These are phyloP conservation scores for Sporothrix globosa DNA, from an alignment of 2,329 filamentous ascomycete species.

Conservation along the genomic window DNA sequence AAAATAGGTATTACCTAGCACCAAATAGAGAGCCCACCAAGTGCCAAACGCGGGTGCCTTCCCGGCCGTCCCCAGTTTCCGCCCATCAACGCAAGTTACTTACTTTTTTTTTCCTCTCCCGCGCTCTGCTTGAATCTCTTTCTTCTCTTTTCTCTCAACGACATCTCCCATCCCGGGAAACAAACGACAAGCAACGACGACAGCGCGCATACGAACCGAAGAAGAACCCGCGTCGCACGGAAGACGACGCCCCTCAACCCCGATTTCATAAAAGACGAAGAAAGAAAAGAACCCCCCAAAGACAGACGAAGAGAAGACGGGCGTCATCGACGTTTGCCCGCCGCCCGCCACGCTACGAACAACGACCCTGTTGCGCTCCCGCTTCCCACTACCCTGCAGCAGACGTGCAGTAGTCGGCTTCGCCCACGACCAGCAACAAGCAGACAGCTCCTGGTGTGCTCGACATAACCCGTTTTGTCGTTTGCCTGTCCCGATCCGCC, in stretches of 20 bases:
- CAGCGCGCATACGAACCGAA: constrained; percentile 17
- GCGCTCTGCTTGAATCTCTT: constrained; percentile 23
- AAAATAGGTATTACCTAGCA: background rate
- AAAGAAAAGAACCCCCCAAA: background rate
- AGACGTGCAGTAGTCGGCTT: constrained; percentile 13
- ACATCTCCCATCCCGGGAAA: constrained; percentile 26
- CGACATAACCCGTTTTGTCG: constrained; percentile 9
- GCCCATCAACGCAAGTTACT: constrained; percentile 18
- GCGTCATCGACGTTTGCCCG: constrained; percentile 19
- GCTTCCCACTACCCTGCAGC: constrained; percentile 22
- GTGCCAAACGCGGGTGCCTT: constrained; percentile 29
- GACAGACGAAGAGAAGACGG: constrained; percentile 24
- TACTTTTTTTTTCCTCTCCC: constrained; percentile 11
- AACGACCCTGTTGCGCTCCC: background rate
- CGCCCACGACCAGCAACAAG: background rate
- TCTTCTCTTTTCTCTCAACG: constrained; percentile 8
- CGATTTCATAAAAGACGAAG: background rate
- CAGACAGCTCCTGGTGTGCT: constrained; percentile 24
- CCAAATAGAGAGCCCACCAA: constrained; percentile 17
- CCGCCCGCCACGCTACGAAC: background rate
- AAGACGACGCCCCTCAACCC: constrained; percentile 9
- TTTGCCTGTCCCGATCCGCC: constrained; percentile 12
- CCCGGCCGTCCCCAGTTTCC: constrained; percentile 31
- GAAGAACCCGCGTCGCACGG: constrained; percentile 22
- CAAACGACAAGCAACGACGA: constrained; percentile 18